These are phyloP conservation scores for Bondarzewia mesenterica DNA, from an alignment of 1,284 basidiomycete genomes.

Conservation along the genomic window DNA sequence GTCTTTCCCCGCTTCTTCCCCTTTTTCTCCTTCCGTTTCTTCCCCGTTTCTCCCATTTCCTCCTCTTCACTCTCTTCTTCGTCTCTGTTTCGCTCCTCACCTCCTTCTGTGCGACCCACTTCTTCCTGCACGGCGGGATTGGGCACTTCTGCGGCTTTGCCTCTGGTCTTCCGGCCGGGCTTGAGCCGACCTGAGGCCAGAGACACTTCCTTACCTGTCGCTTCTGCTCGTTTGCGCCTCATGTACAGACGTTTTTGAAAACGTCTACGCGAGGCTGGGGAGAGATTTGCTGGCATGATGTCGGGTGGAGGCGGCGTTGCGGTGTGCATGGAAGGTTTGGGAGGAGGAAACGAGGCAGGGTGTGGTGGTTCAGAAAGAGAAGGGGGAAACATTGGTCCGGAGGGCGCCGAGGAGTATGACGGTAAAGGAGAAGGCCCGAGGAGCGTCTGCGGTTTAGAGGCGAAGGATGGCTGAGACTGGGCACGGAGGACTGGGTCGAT, in stretches of 20 bases:
- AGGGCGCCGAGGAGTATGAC: too few species aligned
- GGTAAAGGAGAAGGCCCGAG: too few species aligned
- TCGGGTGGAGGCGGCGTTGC: background rate
- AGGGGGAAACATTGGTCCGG: too few species aligned
- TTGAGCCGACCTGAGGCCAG: slow-evolving; percentile 29
- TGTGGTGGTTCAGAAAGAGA: too few species aligned
- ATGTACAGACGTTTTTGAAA: slow-evolving; percentile 59
- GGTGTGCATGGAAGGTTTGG: too few species aligned
- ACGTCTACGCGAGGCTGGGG: slow-evolving; percentile 48
- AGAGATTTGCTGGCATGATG: slow-evolving; percentile 22
- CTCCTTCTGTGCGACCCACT: background rate
- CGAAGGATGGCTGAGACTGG: too few species aligned
- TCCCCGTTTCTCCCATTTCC: background rate
- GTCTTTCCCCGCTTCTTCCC: slow-evolving; percentile 26
- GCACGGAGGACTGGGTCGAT: background rate
- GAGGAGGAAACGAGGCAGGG: background rate
- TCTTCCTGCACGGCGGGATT: background rate
- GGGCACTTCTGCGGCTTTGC: background rate
- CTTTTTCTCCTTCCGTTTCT: slow-evolving; percentile 15
- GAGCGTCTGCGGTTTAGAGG: too few species aligned
- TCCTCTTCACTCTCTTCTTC: too few species aligned
- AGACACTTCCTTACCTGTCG: slow-evolving; percentile 27
- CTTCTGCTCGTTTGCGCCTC: slow-evolving; percentile 58
- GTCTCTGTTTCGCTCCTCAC: too few species aligned
- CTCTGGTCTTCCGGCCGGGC: slow-evolving; percentile 34